phyloP scores from a whole-genome alignment of 2,329 filamentous ascomycete genomes.

The Ceratocystis diversiconidia region DNA sequence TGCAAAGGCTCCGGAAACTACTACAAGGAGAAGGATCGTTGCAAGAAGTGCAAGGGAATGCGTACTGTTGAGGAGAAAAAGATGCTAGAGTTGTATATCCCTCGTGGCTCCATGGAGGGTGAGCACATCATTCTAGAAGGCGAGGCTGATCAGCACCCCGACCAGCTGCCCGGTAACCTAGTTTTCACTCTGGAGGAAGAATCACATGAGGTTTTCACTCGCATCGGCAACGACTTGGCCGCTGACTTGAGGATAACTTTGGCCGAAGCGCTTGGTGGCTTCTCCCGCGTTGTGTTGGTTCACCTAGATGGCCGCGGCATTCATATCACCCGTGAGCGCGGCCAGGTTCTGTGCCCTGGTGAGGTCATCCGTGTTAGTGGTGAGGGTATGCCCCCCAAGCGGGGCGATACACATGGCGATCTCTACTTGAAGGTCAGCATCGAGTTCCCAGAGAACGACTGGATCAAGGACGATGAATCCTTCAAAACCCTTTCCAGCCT shows the following conservation, averaged over 20 bases:
- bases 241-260: conserved; percentile 71
- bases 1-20: conserved; percentile 76
- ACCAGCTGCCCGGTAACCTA: conserved; percentile 82
- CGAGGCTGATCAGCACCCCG: conserved; percentile 84
- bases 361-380: conserved; percentile 75
- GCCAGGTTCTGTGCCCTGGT: conserved; percentile 67
- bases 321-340: conserved; percentile 61
- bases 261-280: conserved; percentile 72
- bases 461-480: conserved; percentile 57
- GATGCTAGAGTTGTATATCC: conserved; percentile 91
- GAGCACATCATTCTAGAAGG: conserved; percentile 83
- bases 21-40: conserved; percentile 92
- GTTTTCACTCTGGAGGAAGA: conserved; percentile 77
- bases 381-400: conserved; percentile 91
- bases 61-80: conserved; percentile 79
- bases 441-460: conserved; percentile 76
- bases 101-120: conserved; percentile 70
- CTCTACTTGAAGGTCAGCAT: conserved; percentile 77
- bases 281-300: conserved; percentile 77
- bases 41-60: conserved; percentile 97
- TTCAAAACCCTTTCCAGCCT: conserved; percentile 60
- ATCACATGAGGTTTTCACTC: conserved; percentile 65
- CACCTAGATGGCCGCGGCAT: conserved; percentile 92
- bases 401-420: conserved; percentile 69
- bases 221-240: conserved; percentile 70